Percentiles rank a stretch among this genome's conserved stretches.
phyloP scores from a whole-genome alignment of 2,329 filamentous ascomycete genomes.

The Botrytis squamosa region DNA sequence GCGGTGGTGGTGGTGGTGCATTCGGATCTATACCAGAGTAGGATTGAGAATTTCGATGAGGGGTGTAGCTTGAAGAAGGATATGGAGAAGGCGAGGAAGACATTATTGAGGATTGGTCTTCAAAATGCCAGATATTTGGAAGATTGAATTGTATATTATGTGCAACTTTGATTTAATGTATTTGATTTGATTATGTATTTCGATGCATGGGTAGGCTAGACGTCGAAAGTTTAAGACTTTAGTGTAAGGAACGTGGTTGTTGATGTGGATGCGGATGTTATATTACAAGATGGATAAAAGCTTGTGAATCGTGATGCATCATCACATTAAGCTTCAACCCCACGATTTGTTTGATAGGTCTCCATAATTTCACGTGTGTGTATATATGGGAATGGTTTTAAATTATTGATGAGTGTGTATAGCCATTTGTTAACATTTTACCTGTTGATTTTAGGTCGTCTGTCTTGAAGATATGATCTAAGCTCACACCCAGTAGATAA shows the following conservation, averaged over 20 bases:
- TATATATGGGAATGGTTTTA: not conserved
- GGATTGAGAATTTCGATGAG: constrained; percentile 35
- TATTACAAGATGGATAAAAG: not conserved
- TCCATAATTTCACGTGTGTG: not conserved
- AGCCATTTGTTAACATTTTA: not conserved
- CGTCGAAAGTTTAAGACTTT: not conserved
- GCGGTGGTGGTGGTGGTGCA: constrained; percentile 66
- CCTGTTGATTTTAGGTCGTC: not conserved
- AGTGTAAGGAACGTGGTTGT: not conserved
- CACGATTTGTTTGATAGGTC: not conserved
- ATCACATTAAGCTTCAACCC: constrained; percentile 5
- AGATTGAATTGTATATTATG: not conserved
- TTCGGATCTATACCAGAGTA: constrained; percentile 45
- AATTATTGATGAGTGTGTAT: not conserved
- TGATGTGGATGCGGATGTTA: not conserved
- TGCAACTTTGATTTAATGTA: not conserved
- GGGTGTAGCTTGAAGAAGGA: constrained; percentile 26
- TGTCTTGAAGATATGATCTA: not conserved
- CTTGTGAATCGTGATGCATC: constrained; percentile 1
- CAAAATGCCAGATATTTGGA: not conserved
- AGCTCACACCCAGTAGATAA: not conserved
- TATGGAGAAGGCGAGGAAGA: constrained; percentile 34
- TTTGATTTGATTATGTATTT: not conserved
- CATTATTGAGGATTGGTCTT: constrained; percentile 13
- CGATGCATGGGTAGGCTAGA: not conserved